Evolutionary conservation across 306 rosid species (phyloP).

Genomic region (Phaseolus lunatus): DNA sequence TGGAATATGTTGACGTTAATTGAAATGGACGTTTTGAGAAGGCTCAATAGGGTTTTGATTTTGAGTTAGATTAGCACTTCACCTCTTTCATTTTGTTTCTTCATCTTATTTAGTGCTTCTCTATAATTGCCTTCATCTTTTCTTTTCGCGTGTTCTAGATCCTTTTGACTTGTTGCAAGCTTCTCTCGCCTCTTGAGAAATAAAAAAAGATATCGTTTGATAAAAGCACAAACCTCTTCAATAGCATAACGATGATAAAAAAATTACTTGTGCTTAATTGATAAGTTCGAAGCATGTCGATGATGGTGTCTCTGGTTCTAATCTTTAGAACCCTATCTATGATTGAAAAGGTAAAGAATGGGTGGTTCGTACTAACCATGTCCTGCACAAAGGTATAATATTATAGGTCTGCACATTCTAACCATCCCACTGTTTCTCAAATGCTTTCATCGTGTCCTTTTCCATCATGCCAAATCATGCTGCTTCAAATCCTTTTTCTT

Average conservation of each 20-base stretch:
- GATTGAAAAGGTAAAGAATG: too few species aligned
- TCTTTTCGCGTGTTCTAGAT: neutral
- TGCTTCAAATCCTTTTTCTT: neutral
- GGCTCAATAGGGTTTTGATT: neutral
- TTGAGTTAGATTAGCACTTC: constrained; percentile 5
- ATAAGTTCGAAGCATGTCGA: neutral
- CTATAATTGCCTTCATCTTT: neutral
- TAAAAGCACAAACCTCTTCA: neutral
- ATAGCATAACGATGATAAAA: too few species aligned
- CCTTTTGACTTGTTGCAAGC: neutral
- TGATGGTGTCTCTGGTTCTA: neutral
- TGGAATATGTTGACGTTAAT: constrained; percentile 21
- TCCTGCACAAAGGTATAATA: neutral
- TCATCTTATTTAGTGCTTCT: neutral
- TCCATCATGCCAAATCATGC: constrained; percentile 24
- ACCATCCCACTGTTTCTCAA: neutral
- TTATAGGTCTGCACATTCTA: neutral
- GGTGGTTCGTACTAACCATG: neutral
- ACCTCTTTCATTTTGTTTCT: neutral
- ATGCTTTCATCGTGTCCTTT: neutral
- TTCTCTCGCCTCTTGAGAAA: neutral
- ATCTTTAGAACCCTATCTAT: neutral
- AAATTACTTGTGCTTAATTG: neutral
- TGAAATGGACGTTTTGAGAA: neutral
- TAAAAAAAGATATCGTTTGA: too few species aligned